Conservation (phyloP, 495 filamentous ascomycete genomes). For the Echria macrotheca region DNA sequence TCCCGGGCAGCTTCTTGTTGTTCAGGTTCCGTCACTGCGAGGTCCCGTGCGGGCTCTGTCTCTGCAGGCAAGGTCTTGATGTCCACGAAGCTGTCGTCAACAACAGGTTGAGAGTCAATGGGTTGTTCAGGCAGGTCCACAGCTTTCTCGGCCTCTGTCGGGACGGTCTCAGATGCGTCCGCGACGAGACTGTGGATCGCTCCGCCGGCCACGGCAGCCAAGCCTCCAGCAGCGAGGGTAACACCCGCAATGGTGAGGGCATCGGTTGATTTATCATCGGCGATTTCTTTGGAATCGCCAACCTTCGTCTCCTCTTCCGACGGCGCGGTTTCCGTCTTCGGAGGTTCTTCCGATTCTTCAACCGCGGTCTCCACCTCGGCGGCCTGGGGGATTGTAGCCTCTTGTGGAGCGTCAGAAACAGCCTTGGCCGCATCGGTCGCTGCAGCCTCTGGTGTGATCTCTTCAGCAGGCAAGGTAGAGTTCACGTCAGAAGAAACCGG, state of each 20-base stretch:
- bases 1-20: neutral
- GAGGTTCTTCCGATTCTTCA: too few relatives aligned
- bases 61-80: too few relatives aligned
- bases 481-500: too few relatives aligned
- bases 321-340: neutral
- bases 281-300: neutral
- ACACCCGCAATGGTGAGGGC: constrained; percentile 1
- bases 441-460: too few relatives aligned
- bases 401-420: too few relatives aligned
- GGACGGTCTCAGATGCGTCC: neutral
- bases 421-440: too few relatives aligned
- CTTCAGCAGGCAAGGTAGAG: too few relatives aligned
- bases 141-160: neutral
- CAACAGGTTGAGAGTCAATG: too few relatives aligned
- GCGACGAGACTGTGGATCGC: neutral
- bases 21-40: neutral
- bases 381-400: too few relatives aligned
- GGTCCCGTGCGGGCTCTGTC: too few relatives aligned
- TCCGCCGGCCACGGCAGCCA: constrained; percentile 3
- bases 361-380: too few relatives aligned
- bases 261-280: neutral
- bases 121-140: neutral
- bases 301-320: neutral
- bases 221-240: constrained; percentile 4
- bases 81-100: too few relatives aligned